phyloP scores from a whole-genome alignment of 1,284 basidiomycete species.

The Xanthoconium separans region DNA sequence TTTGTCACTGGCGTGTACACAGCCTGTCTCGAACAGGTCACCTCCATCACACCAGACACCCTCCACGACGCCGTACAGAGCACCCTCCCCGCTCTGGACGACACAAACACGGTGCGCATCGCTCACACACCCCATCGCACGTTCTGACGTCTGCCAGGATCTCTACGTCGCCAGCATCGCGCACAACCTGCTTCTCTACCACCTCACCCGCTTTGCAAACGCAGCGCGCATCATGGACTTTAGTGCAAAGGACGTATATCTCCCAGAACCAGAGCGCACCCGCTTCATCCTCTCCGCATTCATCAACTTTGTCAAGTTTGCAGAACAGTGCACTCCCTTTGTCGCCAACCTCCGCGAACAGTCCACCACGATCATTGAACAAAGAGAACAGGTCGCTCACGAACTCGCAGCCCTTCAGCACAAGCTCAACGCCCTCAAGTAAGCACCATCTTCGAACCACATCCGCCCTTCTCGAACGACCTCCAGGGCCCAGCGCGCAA shows the following conservation, averaged over 20 bases:
- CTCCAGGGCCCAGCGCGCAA: constrained; percentile 60
- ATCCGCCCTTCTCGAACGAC: not conserved
- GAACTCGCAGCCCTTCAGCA: constrained; percentile 53
- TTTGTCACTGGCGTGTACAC: constrained; percentile 69
- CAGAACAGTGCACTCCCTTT: constrained; percentile 66
- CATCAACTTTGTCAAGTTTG: constrained; percentile 91
- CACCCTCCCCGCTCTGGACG: constrained; percentile 50
- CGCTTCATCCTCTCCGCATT: constrained; percentile 78
- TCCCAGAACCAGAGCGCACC: constrained; percentile 72
- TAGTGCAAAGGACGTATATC: constrained; percentile 68
- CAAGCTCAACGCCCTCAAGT: constrained; percentile 65
- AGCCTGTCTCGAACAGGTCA: constrained; percentile 70
- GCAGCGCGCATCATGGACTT: constrained; percentile 80
- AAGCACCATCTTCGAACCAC: constrained; percentile 25
- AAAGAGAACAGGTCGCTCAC: constrained; percentile 53
- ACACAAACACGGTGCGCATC: not conserved
- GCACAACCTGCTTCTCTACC: constrained; percentile 63
- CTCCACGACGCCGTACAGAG: constrained; percentile 61
- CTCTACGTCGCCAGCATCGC: constrained; percentile 57
- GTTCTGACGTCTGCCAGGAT: constrained; percentile 44
- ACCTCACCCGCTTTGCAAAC: constrained; percentile 68
- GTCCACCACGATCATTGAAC: constrained; percentile 53
- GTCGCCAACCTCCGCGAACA: constrained; percentile 59
- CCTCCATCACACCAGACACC: constrained; percentile 57
- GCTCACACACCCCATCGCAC: not conserved